Evolutionary conservation across 2,329 filamentous ascomycete genomes (phyloP).

Genomic region (Macrophomina tecta): DNA sequence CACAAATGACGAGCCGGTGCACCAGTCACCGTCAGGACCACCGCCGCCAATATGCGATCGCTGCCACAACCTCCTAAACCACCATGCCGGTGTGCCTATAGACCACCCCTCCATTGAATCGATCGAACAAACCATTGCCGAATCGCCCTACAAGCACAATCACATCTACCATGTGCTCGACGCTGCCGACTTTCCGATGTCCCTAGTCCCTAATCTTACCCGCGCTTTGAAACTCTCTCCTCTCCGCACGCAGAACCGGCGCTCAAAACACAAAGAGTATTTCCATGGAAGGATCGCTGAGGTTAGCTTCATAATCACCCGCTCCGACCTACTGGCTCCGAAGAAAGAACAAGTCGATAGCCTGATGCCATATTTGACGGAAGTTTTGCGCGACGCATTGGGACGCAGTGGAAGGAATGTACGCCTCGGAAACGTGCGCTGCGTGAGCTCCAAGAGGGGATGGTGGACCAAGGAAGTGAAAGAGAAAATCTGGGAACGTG

Average conservation of each 20-base stretch:
- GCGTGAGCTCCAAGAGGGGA: conserved; percentile 81
- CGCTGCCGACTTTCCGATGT: conserved; percentile 96
- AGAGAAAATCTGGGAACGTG: conserved; percentile 81
- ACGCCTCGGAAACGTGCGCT: conserved; percentile 85
- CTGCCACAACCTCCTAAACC: conserved; percentile 82
- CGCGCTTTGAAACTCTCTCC: conserved; percentile 73
- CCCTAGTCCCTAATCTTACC: conserved; percentile 78
- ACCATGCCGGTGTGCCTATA: conserved; percentile 74
- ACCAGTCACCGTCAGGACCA: not conserved
- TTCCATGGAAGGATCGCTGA: conserved; percentile 72
- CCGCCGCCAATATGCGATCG: conserved; percentile 75
- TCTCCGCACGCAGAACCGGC: conserved; percentile 79
- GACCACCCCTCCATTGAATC: conserved; percentile 81
- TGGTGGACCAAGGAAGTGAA: conserved; percentile 94
- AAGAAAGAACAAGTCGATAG: conserved; percentile 82
- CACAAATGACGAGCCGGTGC: not conserved
- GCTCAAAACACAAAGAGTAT: conserved; percentile 71
- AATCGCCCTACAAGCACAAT: conserved; percentile 89
- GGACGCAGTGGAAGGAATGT: conserved; percentile 70
- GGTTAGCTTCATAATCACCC: conserved; percentile 88
- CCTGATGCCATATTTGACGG: conserved; percentile 83
- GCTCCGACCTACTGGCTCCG: conserved; percentile 84
- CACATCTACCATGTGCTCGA: conserved; percentile 96
- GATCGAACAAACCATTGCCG: conserved; percentile 81
- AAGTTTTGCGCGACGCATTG: conserved; percentile 77